Percentiles rank a stretch among this genome's conserved stretches.
Conservation (phyloP, 169 alveolate species). For the Plasmodium chabaudi region DNA sequence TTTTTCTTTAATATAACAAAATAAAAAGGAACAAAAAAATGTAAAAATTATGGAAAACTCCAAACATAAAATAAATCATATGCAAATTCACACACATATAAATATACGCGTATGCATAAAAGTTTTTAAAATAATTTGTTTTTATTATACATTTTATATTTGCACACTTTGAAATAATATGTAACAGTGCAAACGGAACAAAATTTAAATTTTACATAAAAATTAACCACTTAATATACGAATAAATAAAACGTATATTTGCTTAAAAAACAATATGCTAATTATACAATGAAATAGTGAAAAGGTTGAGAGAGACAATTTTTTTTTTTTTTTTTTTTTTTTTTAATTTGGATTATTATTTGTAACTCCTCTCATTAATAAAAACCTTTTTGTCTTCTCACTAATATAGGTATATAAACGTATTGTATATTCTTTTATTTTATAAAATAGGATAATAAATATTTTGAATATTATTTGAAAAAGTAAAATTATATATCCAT, state of each 20-base stretch:
- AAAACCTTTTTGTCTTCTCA: slow-evolving; percentile 3
- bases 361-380: neutral
- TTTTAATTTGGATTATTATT: neutral
- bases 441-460: neutral
- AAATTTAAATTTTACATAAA: neutral
- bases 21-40: no score
- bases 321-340: slow-evolving; percentile 32
- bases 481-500: slow-evolving; percentile 21
- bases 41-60: no score
- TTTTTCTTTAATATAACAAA: no score
- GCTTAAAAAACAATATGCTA: no score
- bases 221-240: neutral
- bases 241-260: no score
- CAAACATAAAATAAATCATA: no score
- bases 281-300: no score
- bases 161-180: neutral
- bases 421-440: slow-evolving; percentile 9
- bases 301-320: neutral
- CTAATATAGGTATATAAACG: slow-evolving; percentile 1
- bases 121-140: no score
- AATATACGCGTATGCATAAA: no score
- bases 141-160: no score
- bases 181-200: neutral
- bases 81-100: no score
- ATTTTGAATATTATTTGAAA: slow-evolving; percentile 8